Evolutionary conservation across 805 yeast species (phyloP).

Genomic region (Ogataea sp.): DNA sequence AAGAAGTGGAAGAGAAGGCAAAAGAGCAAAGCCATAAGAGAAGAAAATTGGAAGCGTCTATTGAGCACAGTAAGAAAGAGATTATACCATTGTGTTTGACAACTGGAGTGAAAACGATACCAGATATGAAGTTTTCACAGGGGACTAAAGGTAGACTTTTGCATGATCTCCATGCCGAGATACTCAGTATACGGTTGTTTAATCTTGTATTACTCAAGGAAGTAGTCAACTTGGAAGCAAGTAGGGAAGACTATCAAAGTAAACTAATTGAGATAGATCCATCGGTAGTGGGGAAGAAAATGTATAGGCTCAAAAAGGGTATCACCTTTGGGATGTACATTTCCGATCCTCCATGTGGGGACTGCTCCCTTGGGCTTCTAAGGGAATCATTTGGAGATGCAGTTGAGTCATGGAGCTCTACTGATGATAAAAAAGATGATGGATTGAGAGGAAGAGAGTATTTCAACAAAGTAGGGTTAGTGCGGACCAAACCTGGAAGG

Average conservation of each 20-base stretch:
- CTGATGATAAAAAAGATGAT: background rate
- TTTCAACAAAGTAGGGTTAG: slow-evolving; percentile 48
- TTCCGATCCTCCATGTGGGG: slow-evolving; percentile 88
- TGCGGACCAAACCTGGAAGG: slow-evolving; percentile 92
- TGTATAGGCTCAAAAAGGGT: slow-evolving; percentile 26
- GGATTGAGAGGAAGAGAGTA: slow-evolving; percentile 55
- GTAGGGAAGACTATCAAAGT: slow-evolving; percentile 2
- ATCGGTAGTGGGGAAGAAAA: slow-evolving; percentile 1
- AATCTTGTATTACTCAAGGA: slow-evolving; percentile 53
- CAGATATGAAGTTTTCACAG: slow-evolving; percentile 33
- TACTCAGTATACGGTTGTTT: slow-evolving; percentile 62
- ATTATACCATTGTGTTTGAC: slow-evolving; percentile 40
- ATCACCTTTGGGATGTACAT: slow-evolving; percentile 50
- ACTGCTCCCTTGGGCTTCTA: slow-evolving; percentile 57
- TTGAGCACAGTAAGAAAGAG: no score
- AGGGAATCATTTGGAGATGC: slow-evolving; percentile 14
- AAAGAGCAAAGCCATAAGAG: background rate
- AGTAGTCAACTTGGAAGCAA: slow-evolving; percentile 12
- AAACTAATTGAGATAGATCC: slow-evolving; percentile 11
- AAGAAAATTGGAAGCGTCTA: no score
- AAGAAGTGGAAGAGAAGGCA: slow-evolving; percentile 5
- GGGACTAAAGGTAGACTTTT: slow-evolving; percentile 49
- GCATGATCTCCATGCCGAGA: slow-evolving; percentile 91
- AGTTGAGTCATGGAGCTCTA: no score
- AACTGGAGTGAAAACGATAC: slow-evolving; percentile 79